Conservation (phyloP, 2,329 filamentous ascomycete species). For the Claviceps lovelessii region DNA sequence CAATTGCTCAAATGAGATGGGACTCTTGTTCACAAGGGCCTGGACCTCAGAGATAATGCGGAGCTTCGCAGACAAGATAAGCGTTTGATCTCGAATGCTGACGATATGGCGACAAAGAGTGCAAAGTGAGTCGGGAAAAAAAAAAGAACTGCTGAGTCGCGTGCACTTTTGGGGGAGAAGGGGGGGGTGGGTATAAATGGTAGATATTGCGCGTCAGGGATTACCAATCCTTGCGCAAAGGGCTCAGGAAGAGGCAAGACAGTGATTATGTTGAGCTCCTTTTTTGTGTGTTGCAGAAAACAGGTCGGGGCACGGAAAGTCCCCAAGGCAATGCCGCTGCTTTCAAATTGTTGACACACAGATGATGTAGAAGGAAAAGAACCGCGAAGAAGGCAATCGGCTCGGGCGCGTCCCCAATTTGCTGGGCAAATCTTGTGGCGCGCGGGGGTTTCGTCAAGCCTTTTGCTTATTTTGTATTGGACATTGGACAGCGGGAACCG, state of each 20-base stretch:
- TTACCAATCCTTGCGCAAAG: not conserved
- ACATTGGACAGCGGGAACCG: not conserved
- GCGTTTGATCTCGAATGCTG: not conserved
- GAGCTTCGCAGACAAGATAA: not conserved
- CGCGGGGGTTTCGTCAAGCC: not conserved
- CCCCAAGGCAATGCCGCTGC: not conserved
- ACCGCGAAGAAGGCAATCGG: not conserved
- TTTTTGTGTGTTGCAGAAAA: not conserved
- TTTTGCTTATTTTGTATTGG: not conserved
- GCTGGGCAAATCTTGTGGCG: not conserved
- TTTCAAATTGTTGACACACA: not conserved
- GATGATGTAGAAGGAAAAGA: not conserved
- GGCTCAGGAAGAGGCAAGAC: not conserved
- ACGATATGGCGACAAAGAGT: not conserved
- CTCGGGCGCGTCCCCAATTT: not conserved
- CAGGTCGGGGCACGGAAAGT: not conserved
- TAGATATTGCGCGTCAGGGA: not conserved
- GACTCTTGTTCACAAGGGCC: not conserved
- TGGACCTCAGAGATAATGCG: not conserved
- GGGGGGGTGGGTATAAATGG: not conserved
- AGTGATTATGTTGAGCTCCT: not conserved
- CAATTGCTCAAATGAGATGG: not conserved
- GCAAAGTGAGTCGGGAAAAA: not conserved
- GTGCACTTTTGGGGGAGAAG: not conserved
- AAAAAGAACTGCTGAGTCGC: not conserved